These are phyloP conservation scores for Vanrija sp. DNA, from an alignment of 1,284 basidiomycete genomes.

Conservation along the genomic window DNA sequence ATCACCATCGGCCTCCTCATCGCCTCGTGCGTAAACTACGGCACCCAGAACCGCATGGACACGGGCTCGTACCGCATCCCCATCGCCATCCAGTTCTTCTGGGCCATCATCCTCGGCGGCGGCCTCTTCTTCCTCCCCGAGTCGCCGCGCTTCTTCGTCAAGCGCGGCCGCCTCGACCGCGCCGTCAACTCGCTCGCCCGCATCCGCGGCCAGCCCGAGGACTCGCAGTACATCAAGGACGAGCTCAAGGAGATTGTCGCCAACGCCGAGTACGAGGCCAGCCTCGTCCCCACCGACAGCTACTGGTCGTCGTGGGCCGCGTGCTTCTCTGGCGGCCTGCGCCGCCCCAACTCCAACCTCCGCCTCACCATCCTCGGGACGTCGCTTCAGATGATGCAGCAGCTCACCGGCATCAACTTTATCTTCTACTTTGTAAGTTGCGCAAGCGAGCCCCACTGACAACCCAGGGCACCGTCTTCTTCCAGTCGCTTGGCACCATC, in stretches of 20 bases:
- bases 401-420: conserved; percentile 79
- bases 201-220: conserved; percentile 54
- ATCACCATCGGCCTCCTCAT: conserved; percentile 80
- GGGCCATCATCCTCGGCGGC: conserved; percentile 42
- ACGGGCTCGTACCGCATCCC: conserved; percentile 73
- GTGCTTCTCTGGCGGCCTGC: conserved; percentile 44
- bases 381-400: conserved; percentile 57
- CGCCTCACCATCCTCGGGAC: conserved; percentile 71
- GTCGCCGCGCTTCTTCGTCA: conserved; percentile 81
- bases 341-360: conserved; percentile 61
- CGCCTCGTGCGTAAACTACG: conserved; percentile 70
- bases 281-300: conserved; percentile 35
- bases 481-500: conserved; percentile 62
- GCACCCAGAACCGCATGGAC: conserved; percentile 60
- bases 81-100: conserved; percentile 66
- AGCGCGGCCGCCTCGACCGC: conserved; percentile 59
- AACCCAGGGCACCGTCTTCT: conserved; percentile 48
- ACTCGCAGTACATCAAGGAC: conserved; percentile 56
- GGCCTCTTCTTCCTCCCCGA: conserved; percentile 65
- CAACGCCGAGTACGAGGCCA: conserved; percentile 63
- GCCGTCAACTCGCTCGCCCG: conserved; percentile 63
- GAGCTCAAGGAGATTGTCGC: conserved; percentile 69
- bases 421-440: conserved; percentile 60
- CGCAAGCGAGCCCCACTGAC: conserved; percentile 7
- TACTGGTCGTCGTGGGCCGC: conserved; percentile 41